Conservation (phyloP, 2,329 filamentous ascomycete species). For the Talaromyces sp. region DNA sequence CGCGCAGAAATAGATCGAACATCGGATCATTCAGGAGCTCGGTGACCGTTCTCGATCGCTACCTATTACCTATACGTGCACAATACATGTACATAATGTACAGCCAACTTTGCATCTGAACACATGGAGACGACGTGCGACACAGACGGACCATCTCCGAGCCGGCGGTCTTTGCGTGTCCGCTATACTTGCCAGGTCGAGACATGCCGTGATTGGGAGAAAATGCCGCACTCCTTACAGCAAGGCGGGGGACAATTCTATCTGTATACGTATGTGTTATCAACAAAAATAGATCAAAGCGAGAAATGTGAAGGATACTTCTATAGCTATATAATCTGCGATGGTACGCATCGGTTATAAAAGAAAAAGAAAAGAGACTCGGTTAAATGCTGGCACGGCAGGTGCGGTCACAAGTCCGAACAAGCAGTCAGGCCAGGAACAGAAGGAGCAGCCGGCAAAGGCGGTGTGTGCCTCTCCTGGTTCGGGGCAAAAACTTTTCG, state of each 20-base stretch:
- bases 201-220: not conserved
- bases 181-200: not conserved
- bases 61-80: not conserved
- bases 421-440: not conserved
- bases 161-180: not conserved
- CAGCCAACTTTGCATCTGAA: not conserved
- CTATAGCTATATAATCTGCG: too few species aligned
- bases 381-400: not conserved
- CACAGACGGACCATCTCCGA: not conserved
- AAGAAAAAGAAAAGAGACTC: not conserved
- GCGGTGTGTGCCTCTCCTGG: not conserved
- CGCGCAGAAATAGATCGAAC: not conserved
- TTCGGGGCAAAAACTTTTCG: constrained; percentile 7
- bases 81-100: not conserved
- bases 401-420: not conserved
- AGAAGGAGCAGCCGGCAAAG: not conserved
- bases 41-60: not conserved
- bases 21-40: not conserved
- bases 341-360: not conserved
- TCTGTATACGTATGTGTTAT: not conserved
- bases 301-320: not conserved
- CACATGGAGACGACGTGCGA: not conserved
- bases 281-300: not conserved
- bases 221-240: constrained; percentile 7
- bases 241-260: not conserved